Base-by-base conservation (phyloP, 148 eudicot genomes). In the Fagopyrum tataricum region DNA sequence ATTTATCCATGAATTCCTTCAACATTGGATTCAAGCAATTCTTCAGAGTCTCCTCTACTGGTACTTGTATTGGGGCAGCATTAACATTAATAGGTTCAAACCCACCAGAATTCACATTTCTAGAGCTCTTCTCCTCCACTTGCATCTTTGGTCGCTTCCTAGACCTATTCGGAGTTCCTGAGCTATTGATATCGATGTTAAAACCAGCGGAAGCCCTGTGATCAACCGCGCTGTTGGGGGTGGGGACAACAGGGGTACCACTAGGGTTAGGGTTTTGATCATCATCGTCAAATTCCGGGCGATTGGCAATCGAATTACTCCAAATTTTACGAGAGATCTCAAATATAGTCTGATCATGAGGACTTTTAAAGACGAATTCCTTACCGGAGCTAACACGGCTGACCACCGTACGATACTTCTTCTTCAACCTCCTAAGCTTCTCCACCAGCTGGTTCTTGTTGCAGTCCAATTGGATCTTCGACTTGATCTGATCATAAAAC, bases 361-460 rank as follows among this genome's bases (percentile, higher is more conserved):
- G 91, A 66, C 82, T 84, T 74, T 95, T 95, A 66, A 95, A 90
- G 1, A 84, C 86, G 51, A 82, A 87, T 0, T 95, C 96, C 20
- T 90, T 95, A 0, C 94, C 94, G 0, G 91, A 83, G 11, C 81
- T 84, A 49, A 88, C 87, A 73, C 89, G 90, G 26, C 71, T 77
- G 47, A 90, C 43, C 0, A 86, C 87, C 69, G 81, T 95, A 1
- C 99, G 83, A 44, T 90, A 95, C 87, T 95, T 95, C 84, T 91
- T 95, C 85, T 95, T 95, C 80, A 95, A 79, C 59, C 99, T 76
- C 66, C 99, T 66, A 7, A 95, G 79, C 79, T 95, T 95, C 81
- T 95, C 99, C 5, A 95, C 99, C 24, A 95, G 74, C 78, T 95
- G 99, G 64, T 85, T 91, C 87, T 90, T 91, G 51, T 95, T 95